These are phyloP conservation scores for Exophiala viscosa DNA, from an alignment of 2,329 filamentous ascomycete species.

Conservation along the genomic window DNA sequence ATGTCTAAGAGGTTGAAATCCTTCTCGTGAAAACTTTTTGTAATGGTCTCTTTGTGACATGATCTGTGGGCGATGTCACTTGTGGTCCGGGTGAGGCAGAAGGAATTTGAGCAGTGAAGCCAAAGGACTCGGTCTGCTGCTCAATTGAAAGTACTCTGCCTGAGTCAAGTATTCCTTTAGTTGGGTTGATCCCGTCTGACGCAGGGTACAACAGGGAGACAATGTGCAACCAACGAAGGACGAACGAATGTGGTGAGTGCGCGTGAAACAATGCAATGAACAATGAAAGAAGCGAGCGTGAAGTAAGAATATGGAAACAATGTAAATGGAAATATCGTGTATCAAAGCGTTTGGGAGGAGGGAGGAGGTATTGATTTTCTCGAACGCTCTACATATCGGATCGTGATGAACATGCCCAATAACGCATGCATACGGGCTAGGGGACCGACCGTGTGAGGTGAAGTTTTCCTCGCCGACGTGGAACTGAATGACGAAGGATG, in stretches of 20 bases:
- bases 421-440: background rate
- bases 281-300: background rate
- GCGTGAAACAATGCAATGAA: background rate
- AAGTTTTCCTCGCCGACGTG: background rate
- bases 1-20: slow-evolving; percentile 43
- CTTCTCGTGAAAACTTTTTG: slow-evolving; percentile 44
- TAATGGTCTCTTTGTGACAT: slow-evolving; percentile 20
- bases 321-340: background rate
- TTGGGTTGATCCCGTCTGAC: slow-evolving; percentile 1
- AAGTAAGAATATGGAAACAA: background rate
- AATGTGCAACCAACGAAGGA: background rate
- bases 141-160: slow-evolving; percentile 1
- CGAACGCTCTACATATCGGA: background rate
- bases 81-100: slow-evolving; percentile 6
- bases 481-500: too few relatives aligned
- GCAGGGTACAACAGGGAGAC: background rate
- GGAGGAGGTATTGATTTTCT: background rate
- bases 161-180: slow-evolving; percentile 4
- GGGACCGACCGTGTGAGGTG: background rate
- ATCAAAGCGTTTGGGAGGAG: background rate
- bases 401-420: background rate
- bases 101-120: slow-evolving; percentile 13
- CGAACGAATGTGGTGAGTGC: slow-evolving; percentile 10
- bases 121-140: background rate
- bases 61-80: slow-evolving; percentile 16